Base-by-base conservation (phyloP, 306 rosid genomes). In the Cicer pinnatifidum region DNA sequence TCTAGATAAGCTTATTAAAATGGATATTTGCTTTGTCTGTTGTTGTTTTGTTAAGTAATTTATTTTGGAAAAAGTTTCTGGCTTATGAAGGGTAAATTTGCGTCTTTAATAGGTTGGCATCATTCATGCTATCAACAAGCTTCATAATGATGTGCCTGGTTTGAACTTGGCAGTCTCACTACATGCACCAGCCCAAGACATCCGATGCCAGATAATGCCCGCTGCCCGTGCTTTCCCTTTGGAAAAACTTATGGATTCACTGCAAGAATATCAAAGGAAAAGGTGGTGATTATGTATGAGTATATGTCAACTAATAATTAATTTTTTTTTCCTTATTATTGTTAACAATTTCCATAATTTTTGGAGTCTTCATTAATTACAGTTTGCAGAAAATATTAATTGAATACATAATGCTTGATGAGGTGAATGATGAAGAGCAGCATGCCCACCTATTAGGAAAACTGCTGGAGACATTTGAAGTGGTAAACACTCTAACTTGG, bases 181-280 rank as follows among this genome's bases (percentile, higher is more conserved):
- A 72, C 98, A 94, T 63, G 98, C 98, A 33, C 97, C 98, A 2
- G 87, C 81, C 69, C 98, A 94, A 78, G 96, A 91, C 41, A 88
- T 94, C 43, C 96, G 97, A 56, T 94, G 97, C 82, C 95, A 89
- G 82, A 94, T 94, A 87, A 94, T 94, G 98, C 98, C 98, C 63
- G 97, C 98, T 46, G 97, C 98, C 69, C 90, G 98, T 67, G 98
- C 97, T 56, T 94, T 91, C 84, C 96, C 98, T 73, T 74, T 94
- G 82, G 86, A 80, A 73, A 94, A 94, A 67, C 96, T 94, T 56
- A 91, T 94, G 98, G 79, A 85, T 81, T 44, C 97, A 43, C 85
- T 94, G 78, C 89, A 84, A 81, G 87, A 88, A 51, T 94, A 94
- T 86, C 98, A 94, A 78, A 84, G 77, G 66, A 88, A 82, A 58